A percentile compares a stretch with the other conserved stretches of the same genome.
phyloP scores from a whole-genome alignment of 495 filamentous ascomycete genomes.

The Neurospora sp. region DNA sequence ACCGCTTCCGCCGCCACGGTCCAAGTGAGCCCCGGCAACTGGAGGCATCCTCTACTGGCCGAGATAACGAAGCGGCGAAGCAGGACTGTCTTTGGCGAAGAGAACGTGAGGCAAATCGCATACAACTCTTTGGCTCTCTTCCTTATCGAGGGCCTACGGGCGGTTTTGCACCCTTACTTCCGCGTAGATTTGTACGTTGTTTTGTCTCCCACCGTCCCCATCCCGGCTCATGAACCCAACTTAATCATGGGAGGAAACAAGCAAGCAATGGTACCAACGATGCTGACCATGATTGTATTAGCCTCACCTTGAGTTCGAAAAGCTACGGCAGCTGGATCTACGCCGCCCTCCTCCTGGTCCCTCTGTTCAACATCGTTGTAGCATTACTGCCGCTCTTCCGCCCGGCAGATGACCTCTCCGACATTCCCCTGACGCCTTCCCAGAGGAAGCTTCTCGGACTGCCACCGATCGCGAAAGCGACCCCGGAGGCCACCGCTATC shows the following conservation, averaged over 20 bases:
- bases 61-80: constrained; percentile 69
- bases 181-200: constrained; percentile 14
- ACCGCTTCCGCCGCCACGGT: constrained; percentile 24
- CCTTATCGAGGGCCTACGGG: constrained; percentile 25
- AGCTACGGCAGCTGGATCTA: constrained; percentile 27
- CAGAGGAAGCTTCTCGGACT: constrained; percentile 81
- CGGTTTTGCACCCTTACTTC: constrained; percentile 14
- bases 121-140: constrained; percentile 53
- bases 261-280: background rate
- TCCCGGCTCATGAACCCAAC: background rate
- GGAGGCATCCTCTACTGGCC: constrained; percentile 73
- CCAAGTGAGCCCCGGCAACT: constrained; percentile 57
- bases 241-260: background rate
- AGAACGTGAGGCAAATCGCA: constrained; percentile 52
- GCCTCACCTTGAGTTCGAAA: background rate
- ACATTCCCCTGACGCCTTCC: constrained; percentile 83
- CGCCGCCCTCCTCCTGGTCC: constrained; percentile 42
- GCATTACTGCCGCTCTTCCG: constrained; percentile 60
- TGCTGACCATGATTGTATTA: background rate
- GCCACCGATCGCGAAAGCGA: constrained; percentile 51
- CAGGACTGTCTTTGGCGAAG: constrained; percentile 60
- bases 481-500: constrained; percentile 55
- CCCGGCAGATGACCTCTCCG: constrained; percentile 62
- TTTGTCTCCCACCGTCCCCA: background rate
- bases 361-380: constrained; percentile 46